phyloP scores from a whole-genome alignment of 306 rosid genomes.

The Malus orientalis region DNA sequence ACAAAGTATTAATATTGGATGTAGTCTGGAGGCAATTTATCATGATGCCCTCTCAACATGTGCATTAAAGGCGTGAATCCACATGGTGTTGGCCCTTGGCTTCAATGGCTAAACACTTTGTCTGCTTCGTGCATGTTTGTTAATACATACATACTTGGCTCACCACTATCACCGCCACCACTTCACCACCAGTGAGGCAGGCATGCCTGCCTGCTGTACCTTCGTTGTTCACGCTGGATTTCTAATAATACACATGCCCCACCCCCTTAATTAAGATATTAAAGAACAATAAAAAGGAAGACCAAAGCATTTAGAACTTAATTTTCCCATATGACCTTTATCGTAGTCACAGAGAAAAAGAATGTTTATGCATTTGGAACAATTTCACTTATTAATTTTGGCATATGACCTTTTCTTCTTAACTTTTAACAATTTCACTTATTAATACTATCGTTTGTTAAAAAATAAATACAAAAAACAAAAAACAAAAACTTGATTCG shows the following conservation, averaged over 20 bases:
- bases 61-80: conserved; percentile 48
- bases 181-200: background rate
- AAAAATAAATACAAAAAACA: no score
- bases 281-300: background rate
- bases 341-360: no score
- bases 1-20: background rate
- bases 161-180: background rate
- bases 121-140: background rate
- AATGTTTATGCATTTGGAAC: no score
- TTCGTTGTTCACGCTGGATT: conserved; percentile 42
- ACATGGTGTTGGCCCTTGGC: background rate
- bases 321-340: no score
- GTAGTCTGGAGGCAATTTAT: conserved; percentile 7
- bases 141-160: background rate
- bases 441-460: no score
- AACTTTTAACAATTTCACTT: no score
- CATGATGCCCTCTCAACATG: conserved; percentile 39
- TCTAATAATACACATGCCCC: background rate
- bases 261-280: background rate
- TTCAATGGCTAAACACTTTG: background rate
- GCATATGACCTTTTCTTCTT: no score
- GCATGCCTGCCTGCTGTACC: conserved; percentile 15
- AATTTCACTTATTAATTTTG: no score
- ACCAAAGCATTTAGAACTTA: background rate
- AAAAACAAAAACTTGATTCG: no score